These are phyloP conservation scores for thale cress (Arabidopsis thaliana) DNA, from an alignment of 345 rosid species.

Conservation along the genomic window TAIR10.1 NC_003076.8:26696001-26696500, in stretches of 20 bases:
- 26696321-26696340: slow-evolving; percentile 46
- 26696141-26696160: slow-evolving; percentile 64
- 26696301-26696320: slow-evolving; percentile 54
- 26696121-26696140: slow-evolving; percentile 50
- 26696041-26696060: slow-evolving; percentile 58
- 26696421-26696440: slow-evolving; percentile 1
- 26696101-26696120: slow-evolving; percentile 45
- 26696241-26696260: neutral
- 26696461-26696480: slow-evolving; percentile 57
- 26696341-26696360: slow-evolving; percentile 51
- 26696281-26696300: slow-evolving; percentile 39
- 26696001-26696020: slow-evolving; percentile 36
- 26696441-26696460: neutral
- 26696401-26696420: neutral
- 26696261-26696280: neutral
- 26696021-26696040: slow-evolving; percentile 50
- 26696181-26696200: slow-evolving; percentile 37
- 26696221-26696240: slow-evolving; percentile 21
- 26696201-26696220: slow-evolving; percentile 5
- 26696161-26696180: slow-evolving; percentile 53
- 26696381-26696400: slow-evolving; percentile 43
- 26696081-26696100: slow-evolving; percentile 44
- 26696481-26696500: slow-evolving; percentile 47
- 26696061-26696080: slow-evolving; percentile 58
- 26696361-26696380: slow-evolving; percentile 54